Percentiles rank a stretch among this genome's conserved stretches.
These are phyloP conservation scores for Cryptosporidium meleagridis DNA, from an alignment of 169 alveolate species.

Conservation along the genomic window DNA sequence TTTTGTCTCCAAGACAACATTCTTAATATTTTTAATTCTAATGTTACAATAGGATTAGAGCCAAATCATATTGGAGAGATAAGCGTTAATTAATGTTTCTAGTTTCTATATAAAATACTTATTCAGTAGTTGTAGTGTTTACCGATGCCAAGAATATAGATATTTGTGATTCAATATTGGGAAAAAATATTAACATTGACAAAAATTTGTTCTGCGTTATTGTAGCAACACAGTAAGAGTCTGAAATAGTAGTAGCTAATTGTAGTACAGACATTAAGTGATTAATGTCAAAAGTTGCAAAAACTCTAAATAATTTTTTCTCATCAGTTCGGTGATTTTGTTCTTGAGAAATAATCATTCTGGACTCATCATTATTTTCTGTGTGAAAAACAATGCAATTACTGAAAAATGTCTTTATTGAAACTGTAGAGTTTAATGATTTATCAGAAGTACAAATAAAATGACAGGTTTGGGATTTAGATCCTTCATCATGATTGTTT, in stretches of 20 bases:
- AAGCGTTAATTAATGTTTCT: too few species aligned
- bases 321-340: background rate
- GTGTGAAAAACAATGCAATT: constrained; percentile 57
- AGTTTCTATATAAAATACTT: background rate
- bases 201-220: constrained; percentile 52
- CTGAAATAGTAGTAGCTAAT: constrained; percentile 18
- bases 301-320: constrained; percentile 5
- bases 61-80: background rate
- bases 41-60: background rate
- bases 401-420: constrained; percentile 47
- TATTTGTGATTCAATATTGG: constrained; percentile 50
- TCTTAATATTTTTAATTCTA: background rate
- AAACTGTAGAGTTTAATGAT: constrained; percentile 47
- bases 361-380: background rate
- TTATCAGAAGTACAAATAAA: constrained; percentile 52
- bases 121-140: background rate
- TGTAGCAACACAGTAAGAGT: constrained; percentile 53
- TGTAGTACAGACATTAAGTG: constrained; percentile 58
- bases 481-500: constrained; percentile 3
- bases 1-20: background rate
- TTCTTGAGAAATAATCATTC: constrained; percentile 8
- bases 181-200: constrained; percentile 54
- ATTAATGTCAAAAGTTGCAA: constrained; percentile 51
- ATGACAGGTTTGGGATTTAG: constrained; percentile 4
- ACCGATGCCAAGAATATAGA: constrained; percentile 53